Conservation (phyloP, 768 basidiomycete species). For the Termitomyces sp. region DNA sequence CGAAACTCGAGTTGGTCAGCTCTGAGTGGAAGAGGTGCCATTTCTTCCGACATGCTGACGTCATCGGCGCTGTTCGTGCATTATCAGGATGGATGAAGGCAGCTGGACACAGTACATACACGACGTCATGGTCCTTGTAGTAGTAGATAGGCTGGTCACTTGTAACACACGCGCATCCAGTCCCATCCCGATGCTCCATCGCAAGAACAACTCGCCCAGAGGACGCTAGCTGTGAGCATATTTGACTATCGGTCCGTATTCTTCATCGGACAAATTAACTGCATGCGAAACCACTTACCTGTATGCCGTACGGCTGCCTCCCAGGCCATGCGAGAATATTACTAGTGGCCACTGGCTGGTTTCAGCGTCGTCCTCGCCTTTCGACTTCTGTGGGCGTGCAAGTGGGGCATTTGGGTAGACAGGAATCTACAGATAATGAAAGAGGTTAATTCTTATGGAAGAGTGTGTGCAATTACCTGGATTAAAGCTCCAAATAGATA, state of each 20-base stretch:
- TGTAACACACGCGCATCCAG: constrained; percentile 47
- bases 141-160: constrained; percentile 40
- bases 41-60: constrained; percentile 14
- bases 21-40: constrained; percentile 45
- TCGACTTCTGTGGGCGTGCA: constrained; percentile 28
- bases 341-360: constrained; percentile 63
- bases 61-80: constrained; percentile 22
- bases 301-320: constrained; percentile 67
- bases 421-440: constrained; percentile 38
- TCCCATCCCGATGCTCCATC: constrained; percentile 81
- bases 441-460: background rate
- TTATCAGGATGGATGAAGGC: background rate
- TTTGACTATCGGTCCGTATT: constrained; percentile 38
- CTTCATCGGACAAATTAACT: background rate
- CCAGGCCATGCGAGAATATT: constrained; percentile 82
- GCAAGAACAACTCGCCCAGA: constrained; percentile 79
- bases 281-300: constrained; percentile 29
- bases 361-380: constrained; percentile 5
- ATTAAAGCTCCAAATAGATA: constrained; percentile 46
- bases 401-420: constrained; percentile 51
- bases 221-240: constrained; percentile 69
- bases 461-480: constrained; percentile 25
- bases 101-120: constrained; percentile 29
- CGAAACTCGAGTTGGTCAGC: constrained; percentile 68
- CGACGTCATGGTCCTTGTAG: constrained; percentile 48